Percentiles rank a stretch among this genome's conserved stretches.
Conservation (phyloP, 2,329 filamentous ascomycete species). For the Thelonectria olida region DNA sequence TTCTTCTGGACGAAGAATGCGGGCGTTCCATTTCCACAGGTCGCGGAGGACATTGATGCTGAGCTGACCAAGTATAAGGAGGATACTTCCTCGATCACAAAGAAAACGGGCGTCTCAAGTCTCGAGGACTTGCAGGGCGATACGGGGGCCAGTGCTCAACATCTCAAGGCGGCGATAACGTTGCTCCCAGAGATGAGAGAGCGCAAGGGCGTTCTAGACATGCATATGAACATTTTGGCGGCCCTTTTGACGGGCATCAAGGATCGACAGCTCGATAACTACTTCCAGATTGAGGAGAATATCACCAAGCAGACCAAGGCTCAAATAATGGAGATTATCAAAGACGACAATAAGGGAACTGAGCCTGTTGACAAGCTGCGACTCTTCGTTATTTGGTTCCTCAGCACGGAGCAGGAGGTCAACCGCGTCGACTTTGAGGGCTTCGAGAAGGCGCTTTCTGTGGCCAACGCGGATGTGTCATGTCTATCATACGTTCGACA, state of each 20-base stretch:
- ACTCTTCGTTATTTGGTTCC: slow-evolving; percentile 95
- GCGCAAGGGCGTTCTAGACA: slow-evolving; percentile 91
- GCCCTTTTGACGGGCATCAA: slow-evolving; percentile 83
- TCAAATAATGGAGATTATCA: slow-evolving; percentile 88
- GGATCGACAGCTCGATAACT: slow-evolving; percentile 93
- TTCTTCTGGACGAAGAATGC: slow-evolving; percentile 98
- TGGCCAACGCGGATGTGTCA: slow-evolving; percentile 78
- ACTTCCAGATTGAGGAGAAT: slow-evolving; percentile 93
- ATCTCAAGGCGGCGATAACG: slow-evolving; percentile 95
- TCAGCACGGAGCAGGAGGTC: slow-evolving; percentile 92
- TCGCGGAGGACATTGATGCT: slow-evolving; percentile 94
- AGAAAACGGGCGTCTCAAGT: slow-evolving; percentile 91
- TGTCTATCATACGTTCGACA: slow-evolving; percentile 88
- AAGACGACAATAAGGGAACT: slow-evolving; percentile 81
- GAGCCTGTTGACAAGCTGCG: slow-evolving; percentile 89
- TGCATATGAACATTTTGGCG: slow-evolving; percentile 98
- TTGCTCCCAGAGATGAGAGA: slow-evolving; percentile 91
- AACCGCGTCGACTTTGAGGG: slow-evolving; percentile 82
- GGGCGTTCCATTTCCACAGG: slow-evolving; percentile 89
- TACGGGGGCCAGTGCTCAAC: slow-evolving; percentile 87
- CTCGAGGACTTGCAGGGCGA: slow-evolving; percentile 94
- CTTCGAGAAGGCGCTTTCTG: slow-evolving; percentile 84
- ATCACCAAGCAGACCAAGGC: slow-evolving; percentile 90
- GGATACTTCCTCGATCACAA: slow-evolving; percentile 92
- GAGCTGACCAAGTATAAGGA: slow-evolving; percentile 96